A percentile compares a stretch with the other conserved stretches of the same genome.
Conservation (phyloP, 192 early-diverging fungal genomes). For the Paraglomus brasilianum region DNA sequence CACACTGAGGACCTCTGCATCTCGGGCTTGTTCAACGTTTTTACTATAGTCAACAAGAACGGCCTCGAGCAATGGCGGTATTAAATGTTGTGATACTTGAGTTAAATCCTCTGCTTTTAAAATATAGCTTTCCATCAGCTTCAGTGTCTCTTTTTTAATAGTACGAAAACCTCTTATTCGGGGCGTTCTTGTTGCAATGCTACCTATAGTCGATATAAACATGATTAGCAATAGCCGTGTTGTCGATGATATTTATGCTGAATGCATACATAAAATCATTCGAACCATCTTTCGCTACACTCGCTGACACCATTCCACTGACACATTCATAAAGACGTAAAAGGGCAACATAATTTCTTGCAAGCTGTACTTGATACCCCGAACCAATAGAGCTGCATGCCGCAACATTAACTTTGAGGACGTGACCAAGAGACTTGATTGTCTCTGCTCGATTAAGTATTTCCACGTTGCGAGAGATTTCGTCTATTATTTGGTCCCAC, state of each 20-base stretch:
- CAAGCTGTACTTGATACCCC: slow-evolving; percentile 86
- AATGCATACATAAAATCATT: not conserved
- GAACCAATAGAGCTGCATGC: slow-evolving; percentile 87
- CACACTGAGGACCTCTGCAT: slow-evolving; percentile 93
- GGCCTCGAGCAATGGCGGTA: slow-evolving; percentile 88
- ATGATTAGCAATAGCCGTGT: not conserved
- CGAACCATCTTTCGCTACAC: slow-evolving; percentile 67
- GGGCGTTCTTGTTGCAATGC: slow-evolving; percentile 90
- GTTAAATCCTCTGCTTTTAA: slow-evolving; percentile 82
- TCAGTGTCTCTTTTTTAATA: slow-evolving; percentile 95
- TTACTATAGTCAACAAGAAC: slow-evolving; percentile 86
- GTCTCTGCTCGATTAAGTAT: slow-evolving; percentile 76
- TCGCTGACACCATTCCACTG: slow-evolving; percentile 77
- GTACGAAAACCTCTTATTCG: slow-evolving; percentile 87
- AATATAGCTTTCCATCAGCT: slow-evolving; percentile 92
- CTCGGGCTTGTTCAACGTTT: slow-evolving; percentile 85
- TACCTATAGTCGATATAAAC: slow-evolving; percentile 43
- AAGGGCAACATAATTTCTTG: slow-evolving; percentile 86
- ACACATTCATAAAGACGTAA: slow-evolving; percentile 90
- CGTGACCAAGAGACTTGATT: slow-evolving; percentile 87
- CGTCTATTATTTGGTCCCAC: slow-evolving; percentile 82
- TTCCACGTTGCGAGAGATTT: slow-evolving; percentile 65
- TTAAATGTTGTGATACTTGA: slow-evolving; percentile 77
- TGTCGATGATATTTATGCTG: not conserved
- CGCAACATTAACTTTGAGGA: slow-evolving; percentile 94